Percentiles rank a stretch among this genome's conserved stretches.
These are phyloP conservation scores for Daldinia caldariorum DNA, from an alignment of 495 filamentous ascomycete genomes.

Conservation along the genomic window DNA sequence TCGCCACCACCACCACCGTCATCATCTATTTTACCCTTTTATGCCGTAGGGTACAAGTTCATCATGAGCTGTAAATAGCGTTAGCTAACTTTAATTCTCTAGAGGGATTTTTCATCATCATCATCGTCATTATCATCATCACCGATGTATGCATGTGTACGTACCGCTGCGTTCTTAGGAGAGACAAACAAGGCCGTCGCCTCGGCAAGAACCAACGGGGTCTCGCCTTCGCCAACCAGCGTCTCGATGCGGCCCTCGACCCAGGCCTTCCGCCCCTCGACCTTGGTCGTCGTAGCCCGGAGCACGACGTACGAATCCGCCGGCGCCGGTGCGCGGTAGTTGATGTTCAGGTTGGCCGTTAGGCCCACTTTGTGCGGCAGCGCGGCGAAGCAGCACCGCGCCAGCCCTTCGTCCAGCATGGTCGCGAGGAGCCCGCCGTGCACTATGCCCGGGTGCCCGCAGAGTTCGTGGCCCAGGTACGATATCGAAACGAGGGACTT, in stretches of 20 bases:
- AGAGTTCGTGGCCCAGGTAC: conserved; percentile 84
- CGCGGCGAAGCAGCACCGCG: conserved; percentile 88
- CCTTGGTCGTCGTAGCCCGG: conserved; percentile 81
- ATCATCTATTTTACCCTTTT: background rate
- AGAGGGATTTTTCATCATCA: background rate
- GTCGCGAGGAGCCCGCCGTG: conserved; percentile 94
- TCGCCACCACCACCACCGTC: background rate
- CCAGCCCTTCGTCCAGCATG: conserved; percentile 89
- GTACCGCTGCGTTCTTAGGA: conserved; percentile 81
- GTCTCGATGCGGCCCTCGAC: conserved; percentile 92
- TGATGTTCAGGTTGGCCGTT: conserved; percentile 90
- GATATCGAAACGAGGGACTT: conserved; percentile 77
- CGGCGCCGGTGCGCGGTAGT: conserved; percentile 82
- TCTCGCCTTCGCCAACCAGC: conserved; percentile 67
- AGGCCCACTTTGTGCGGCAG: conserved; percentile 89
- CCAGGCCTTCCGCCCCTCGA: conserved; percentile 96
- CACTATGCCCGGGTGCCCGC: conserved; percentile 90
- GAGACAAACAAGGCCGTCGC: conserved; percentile 90
- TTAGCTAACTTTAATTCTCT: conserved; percentile 10
- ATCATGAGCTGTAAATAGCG: conserved; percentile 51
- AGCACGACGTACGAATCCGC: conserved; percentile 83
- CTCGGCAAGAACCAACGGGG: conserved; percentile 74
- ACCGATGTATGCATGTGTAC: conserved; percentile 40
- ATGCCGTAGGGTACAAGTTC: conserved; percentile 54
- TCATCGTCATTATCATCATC: background rate